Evolutionary conservation across 139 green algal genomes (phyloP).

Genomic region (Dunaliella sp.): DNA sequence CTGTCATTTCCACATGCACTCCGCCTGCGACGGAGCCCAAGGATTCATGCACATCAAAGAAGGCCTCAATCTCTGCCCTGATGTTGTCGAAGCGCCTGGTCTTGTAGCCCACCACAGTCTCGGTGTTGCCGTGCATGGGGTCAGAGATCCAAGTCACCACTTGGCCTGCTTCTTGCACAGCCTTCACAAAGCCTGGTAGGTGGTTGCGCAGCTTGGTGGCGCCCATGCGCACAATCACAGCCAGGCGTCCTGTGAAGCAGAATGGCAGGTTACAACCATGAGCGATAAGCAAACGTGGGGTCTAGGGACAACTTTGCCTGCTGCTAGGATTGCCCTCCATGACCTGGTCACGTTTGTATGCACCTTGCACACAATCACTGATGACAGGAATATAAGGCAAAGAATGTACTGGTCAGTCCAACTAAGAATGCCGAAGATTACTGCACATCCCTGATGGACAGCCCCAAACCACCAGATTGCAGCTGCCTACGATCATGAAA

Average conservation of each 20-base stretch:
- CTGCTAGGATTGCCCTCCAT: no score
- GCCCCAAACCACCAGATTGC: no score
- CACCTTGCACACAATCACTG: no score
- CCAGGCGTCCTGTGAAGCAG: conserved; percentile 67
- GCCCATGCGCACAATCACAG: conserved; percentile 96
- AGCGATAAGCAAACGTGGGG: no score
- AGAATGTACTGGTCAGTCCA: no score
- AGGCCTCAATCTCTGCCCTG: conserved; percentile 70
- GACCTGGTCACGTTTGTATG: no score
- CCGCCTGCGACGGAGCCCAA: conserved; percentile 67
- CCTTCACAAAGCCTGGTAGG: conserved; percentile 74
- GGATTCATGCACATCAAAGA: conserved; percentile 90
- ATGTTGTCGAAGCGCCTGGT: conserved; percentile 94
- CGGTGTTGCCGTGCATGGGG: conserved; percentile 99
- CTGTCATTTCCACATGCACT: conserved; percentile 99
- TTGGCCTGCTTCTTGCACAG: conserved; percentile 65
- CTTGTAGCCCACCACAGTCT: conserved; percentile 91
- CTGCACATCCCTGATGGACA: no score
- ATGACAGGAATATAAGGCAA: no score
- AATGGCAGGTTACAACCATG: no score
- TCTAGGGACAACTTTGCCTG: no score
- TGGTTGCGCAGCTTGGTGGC: conserved; percentile 81
- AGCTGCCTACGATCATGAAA: no score
- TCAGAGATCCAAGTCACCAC: conserved; percentile 96
- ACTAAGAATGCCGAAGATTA: no score